Evolutionary conservation across 768 basidiomycete species (phyloP).

Genomic region (Agrocybe praecox): DNA sequence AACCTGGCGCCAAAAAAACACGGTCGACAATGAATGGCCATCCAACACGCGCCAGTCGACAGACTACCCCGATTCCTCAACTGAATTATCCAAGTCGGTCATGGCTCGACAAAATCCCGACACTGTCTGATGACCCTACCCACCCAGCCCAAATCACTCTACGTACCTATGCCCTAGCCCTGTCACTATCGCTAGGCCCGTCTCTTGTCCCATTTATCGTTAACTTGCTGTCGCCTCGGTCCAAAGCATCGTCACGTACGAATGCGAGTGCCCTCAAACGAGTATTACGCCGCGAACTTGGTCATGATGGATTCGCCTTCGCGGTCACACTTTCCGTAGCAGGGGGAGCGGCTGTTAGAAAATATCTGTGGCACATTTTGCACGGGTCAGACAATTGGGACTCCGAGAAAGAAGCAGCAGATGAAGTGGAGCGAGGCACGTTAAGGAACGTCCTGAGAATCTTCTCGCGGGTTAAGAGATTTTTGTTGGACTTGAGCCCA

Average conservation of each 20-base stretch:
- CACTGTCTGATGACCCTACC: conserved; percentile 36
- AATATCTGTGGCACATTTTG: conserved; percentile 39
- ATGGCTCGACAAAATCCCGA: conserved; percentile 23
- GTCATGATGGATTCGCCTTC: conserved; percentile 67
- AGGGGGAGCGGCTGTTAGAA: conserved; percentile 58
- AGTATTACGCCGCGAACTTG: conserved; percentile 58
- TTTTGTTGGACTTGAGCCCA: conserved; percentile 31
- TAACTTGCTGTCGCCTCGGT: conserved; percentile 21
- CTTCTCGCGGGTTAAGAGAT: conserved; percentile 10
- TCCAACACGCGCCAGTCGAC: neutral
- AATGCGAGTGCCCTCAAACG: conserved; percentile 29
- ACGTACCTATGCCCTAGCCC: conserved; percentile 67
- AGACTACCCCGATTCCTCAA: neutral
- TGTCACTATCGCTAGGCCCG: conserved; percentile 71
- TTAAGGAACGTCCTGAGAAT: neutral
- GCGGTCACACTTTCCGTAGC: conserved; percentile 65
- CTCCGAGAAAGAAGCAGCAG: neutral
- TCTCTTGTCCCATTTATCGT: conserved; percentile 55
- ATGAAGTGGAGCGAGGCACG: neutral
- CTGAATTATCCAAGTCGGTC: neutral
- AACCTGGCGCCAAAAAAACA: neutral
- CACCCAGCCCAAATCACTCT: conserved; percentile 63
- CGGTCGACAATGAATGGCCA: neutral
- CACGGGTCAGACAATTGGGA: neutral
- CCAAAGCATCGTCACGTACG: conserved; percentile 19